A percentile compares a stretch with the other conserved stretches of the same genome.
Evolutionary conservation across 2,329 filamentous ascomycete species (phyloP).

Genomic region (Allantophomopsis cytisporea): DNA sequence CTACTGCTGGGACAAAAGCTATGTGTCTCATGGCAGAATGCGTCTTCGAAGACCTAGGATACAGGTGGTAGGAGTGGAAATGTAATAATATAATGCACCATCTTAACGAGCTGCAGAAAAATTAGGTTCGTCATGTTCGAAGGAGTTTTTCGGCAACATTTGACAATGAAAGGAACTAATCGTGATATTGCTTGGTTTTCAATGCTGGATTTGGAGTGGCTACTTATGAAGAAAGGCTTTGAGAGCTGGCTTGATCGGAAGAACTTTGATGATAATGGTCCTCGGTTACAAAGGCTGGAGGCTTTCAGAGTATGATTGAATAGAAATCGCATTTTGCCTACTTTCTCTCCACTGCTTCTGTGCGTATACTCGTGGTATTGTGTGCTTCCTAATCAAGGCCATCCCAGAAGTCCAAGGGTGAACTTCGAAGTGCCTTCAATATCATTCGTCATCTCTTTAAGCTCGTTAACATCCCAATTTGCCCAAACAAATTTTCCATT

Average conservation of each 20-base stretch:
- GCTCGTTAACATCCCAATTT: conserved; percentile 33
- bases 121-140: conserved; percentile 45
- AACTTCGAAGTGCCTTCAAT: too few relatives aligned
- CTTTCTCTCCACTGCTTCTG: too few relatives aligned
- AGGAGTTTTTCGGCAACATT: conserved; percentile 46
- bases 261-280: conserved; percentile 40
- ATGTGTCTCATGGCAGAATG: conserved; percentile 40
- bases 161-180: conserved; percentile 40
- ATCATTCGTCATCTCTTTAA: too few relatives aligned
- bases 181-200: conserved; percentile 49
- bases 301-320: too few relatives aligned
- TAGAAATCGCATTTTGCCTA: too few relatives aligned
- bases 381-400: too few relatives aligned
- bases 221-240: conserved; percentile 26
- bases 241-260: conserved; percentile 37
- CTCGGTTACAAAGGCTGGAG: conserved; percentile 29
- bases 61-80: conserved; percentile 50
- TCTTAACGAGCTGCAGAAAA: conserved; percentile 39
- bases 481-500: conserved; percentile 28
- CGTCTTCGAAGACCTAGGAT: conserved; percentile 38
- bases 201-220: conserved; percentile 46
- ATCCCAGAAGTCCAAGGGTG: too few relatives aligned
- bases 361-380: too few relatives aligned
- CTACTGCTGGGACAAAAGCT: conserved; percentile 40
- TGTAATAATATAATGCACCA: conserved; percentile 41